Evolutionary conservation across 2,329 filamentous ascomycete species (phyloP).

Genomic region (Pseudogymnoascus sp.): DNA sequence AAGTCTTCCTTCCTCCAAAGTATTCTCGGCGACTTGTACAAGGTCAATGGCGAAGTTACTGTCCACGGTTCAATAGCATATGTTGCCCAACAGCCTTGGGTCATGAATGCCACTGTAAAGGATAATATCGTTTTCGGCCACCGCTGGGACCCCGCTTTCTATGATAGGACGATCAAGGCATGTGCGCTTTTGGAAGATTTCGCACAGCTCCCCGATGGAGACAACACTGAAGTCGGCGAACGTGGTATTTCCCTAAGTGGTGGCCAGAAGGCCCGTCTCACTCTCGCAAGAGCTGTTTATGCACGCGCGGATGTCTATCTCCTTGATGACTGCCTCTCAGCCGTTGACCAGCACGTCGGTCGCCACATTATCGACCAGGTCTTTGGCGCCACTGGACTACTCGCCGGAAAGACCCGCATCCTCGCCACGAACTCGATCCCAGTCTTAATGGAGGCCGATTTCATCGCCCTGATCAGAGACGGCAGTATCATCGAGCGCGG

Average conservation of each 20-base stretch:
- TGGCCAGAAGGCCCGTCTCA: conserved; percentile 90
- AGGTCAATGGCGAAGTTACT: conserved; percentile 72
- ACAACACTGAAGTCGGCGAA: conserved; percentile 94
- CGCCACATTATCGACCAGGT: conserved; percentile 92
- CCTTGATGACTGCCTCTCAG: conserved; percentile 87
- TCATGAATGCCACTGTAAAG: conserved; percentile 94
- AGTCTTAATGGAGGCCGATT: conserved; percentile 81
- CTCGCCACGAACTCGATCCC: conserved; percentile 93
- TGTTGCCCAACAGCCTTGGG: conserved; percentile 87
- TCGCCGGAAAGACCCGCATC: conserved; percentile 80
- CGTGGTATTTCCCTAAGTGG: conserved; percentile 92
- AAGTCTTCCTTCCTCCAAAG: conserved; percentile 90
- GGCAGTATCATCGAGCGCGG: conserved; percentile 79
- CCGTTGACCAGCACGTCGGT: conserved; percentile 97
- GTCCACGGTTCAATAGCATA: conserved; percentile 81
- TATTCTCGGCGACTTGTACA: conserved; percentile 87
- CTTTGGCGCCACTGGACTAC: conserved; percentile 72
- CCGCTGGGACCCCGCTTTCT: conserved; percentile 86
- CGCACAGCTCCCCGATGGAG: conserved; percentile 82
- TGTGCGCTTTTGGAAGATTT: conserved; percentile 91
- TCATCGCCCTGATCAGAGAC: conserved; percentile 75
- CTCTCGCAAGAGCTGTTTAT: conserved; percentile 88
- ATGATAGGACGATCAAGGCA: conserved; percentile 83
- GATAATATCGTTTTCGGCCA: conserved; percentile 98
- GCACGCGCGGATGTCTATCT: conserved; percentile 94